These are phyloP conservation scores for Geotrichum europaeum DNA, from an alignment of 1,139 yeast species.

Conservation along the genomic window DNA sequence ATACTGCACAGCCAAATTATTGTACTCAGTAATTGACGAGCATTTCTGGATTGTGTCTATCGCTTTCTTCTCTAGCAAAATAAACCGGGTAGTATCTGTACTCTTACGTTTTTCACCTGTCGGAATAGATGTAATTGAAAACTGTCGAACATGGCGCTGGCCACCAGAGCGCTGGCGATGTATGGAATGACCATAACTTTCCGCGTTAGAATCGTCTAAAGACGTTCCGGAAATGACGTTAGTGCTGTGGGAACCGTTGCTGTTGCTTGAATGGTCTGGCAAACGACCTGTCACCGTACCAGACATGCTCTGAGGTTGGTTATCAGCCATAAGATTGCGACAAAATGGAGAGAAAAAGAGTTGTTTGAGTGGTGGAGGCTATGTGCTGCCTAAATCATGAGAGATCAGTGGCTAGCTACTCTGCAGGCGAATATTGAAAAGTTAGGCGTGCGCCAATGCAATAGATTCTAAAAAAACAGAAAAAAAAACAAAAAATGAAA, in stretches of 20 bases:
- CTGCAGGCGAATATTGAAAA: neutral
- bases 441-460: neutral
- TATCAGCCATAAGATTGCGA: neutral
- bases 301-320: neutral
- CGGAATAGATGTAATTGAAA: conserved; percentile 10
- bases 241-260: neutral
- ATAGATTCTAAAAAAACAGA: neutral
- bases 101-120: neutral
- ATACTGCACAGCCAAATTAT: neutral
- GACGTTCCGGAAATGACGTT: neutral
- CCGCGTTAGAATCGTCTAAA: neutral
- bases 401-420: neutral
- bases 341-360: neutral
- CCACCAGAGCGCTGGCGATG: neutral
- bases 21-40: conserved; percentile 2
- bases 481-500: neutral
- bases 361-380: neutral
- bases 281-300: neutral
- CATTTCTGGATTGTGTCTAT: conserved; percentile 9
- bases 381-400: neutral
- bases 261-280: neutral
- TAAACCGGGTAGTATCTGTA: conserved; percentile 2
- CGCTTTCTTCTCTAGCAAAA: conserved; percentile 13
- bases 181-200: neutral
- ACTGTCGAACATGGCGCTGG: conserved; percentile 13